Conservation (phyloP, 2,329 filamentous ascomycete genomes). For the Botrytis hyacinthi region DNA sequence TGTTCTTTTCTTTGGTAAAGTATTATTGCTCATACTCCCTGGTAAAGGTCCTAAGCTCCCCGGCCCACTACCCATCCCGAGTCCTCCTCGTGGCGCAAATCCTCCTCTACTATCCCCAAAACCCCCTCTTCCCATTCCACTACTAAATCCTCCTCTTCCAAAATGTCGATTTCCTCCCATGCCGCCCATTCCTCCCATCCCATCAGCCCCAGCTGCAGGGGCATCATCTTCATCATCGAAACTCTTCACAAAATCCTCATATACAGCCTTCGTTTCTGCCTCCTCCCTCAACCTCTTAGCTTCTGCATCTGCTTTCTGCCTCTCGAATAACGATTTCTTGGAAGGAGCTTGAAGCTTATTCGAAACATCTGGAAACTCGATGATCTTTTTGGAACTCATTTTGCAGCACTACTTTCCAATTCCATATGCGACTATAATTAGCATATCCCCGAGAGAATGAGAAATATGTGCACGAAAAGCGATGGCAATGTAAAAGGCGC, state of each 20-base stretch:
- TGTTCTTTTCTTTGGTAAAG: constrained; percentile 50
- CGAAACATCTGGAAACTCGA: constrained; percentile 66
- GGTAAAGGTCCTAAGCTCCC: constrained; percentile 59
- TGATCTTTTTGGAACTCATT: constrained; percentile 34
- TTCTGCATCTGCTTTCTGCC: constrained; percentile 84
- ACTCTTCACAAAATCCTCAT: constrained; percentile 83
- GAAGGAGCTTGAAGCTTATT: constrained; percentile 76
- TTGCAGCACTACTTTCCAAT: constrained; percentile 1
- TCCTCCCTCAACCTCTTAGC: constrained; percentile 82
- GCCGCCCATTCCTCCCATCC: constrained; percentile 29
- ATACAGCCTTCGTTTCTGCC: constrained; percentile 82
- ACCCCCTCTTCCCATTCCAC: constrained; percentile 38
- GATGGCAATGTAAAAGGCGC: neutral
- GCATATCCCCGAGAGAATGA: neutral
- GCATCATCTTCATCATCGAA: constrained; percentile 58
- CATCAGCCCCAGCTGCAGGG: constrained; percentile 24
- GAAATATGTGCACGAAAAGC: neutral
- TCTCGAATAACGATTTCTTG: constrained; percentile 85
- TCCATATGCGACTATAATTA: neutral
- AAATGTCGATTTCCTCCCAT: constrained; percentile 33
- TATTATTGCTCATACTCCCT: constrained; percentile 41
- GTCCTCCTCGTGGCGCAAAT: constrained; percentile 14
- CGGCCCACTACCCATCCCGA: constrained; percentile 50
- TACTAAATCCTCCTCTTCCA: constrained; percentile 25
- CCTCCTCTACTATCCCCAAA: constrained; percentile 37